Evolutionary conservation across 2,329 filamentous ascomycete genomes (phyloP), one percentile per base, ranked within the genome.

Genomic region (Trichoderma harzianum): DNA sequence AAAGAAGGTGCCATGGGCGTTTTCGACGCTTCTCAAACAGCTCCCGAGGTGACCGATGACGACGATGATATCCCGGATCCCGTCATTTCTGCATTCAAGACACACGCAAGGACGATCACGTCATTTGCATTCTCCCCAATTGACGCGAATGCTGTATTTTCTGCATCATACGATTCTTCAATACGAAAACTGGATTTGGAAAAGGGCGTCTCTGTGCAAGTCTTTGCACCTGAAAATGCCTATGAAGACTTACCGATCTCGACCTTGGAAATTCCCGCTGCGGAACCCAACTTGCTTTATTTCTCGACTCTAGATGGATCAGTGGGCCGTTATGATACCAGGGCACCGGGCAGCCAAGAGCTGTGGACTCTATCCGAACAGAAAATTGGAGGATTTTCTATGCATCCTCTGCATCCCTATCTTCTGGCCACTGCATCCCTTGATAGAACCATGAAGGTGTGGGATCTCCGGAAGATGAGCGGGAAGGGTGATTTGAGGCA

Each of bases 341-440:
- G 95, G 8, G 86, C 87, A 0, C 83, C 85, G 0, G 80, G 86
- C 0, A 82, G 82, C 7, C 85, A 89, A 3, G 88, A 94, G 18
- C 83, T 92, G 1, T 97, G 93, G 88, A 86, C 89, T 10, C 84
- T 98, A 0, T 92, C 91, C 0, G 94, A 97, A 68, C 95, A 97
- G 80, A 99, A 99, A 78, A 98, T 99, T 69, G 96, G 96, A 21
- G 96, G 96, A 0, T 98, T 98, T 81, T 92, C 91, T 0, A 82
- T 98, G 2, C 91, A 97, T 76, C 95, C 96, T 0, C 80, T 91
- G 0, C 88, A 94, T 3, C 91, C 94, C 0, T 93, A 98, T 78
- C 88, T 97, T 5, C 82, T 97, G 0, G 94, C 94, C 0, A 98
- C 96, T 0, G 96, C 95, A 0, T 97, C 93, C 0, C 85, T 99